Base-by-base conservation (phyloP, 176 grass and related monocot genomes). In the Musa schizocarpa region DNA sequence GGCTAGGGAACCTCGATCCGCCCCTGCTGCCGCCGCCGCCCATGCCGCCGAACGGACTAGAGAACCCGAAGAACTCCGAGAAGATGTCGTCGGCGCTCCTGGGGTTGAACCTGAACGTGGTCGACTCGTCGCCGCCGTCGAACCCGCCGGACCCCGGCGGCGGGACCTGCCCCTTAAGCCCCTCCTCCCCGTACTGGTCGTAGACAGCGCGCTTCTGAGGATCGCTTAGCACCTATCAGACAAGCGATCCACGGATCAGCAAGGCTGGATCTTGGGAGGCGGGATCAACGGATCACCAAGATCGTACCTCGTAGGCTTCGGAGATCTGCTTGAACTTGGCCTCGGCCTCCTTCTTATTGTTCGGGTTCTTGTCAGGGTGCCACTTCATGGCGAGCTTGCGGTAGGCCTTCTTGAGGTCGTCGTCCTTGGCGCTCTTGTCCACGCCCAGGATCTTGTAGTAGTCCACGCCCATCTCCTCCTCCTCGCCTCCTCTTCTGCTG, bases 271-370 rank as follows among this genome's bases (percentile, higher is more conserved):
- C 4, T 43, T 43, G 34, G 34, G 34, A 43, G 34, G 34, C 34
- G 34, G 34, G 34, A 5, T 43, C 34, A 43, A 43, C 34, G 34
- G 34, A 43, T 43, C 34, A 0, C 34, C 34, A 43, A 71, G 50
- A 52, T 43, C 50, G 25, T 12, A 97, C 93, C 79, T 97, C 90
- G 78, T 97, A 99, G 3, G 95, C 95, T 61, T 89, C 88, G 48
- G 95, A 91, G 88, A 99, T 99, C 88, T 99, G 82, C 82, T 99
- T 99, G 86, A 99, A 98, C 81, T 89, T 98, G 56, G 95, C 88
- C 78, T 98, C 95, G 2, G 95, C 95, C 56, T 98, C 90, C 80
- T 87, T 91, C 82, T 98, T 99, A 52, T 61, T 86, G 73, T 86
- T 89, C 56, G 95, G 81, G 77, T 99, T 99, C 90, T 99, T 99